A percentile compares a stretch with the other conserved stretches of the same genome.
These are phyloP conservation scores for Emmonsiellopsis sp. DNA, from an alignment of 2,329 filamentous ascomycete species.

Conservation along the genomic window DNA sequence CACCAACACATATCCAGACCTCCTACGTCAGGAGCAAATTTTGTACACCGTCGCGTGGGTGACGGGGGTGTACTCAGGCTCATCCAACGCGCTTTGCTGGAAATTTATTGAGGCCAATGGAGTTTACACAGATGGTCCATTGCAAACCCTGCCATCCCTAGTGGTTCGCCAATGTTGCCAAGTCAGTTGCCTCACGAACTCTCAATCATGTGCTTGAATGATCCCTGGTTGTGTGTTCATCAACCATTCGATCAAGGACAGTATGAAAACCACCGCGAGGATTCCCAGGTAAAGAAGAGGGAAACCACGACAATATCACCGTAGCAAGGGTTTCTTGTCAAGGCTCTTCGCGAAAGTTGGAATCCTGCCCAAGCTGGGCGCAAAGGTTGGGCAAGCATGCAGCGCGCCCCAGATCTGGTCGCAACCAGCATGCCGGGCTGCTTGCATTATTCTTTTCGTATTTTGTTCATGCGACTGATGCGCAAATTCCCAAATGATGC, in stretches of 20 bases:
- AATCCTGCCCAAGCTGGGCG: neutral
- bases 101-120: neutral
- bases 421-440: neutral
- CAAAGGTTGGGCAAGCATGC: neutral
- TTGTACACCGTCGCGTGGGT: too few species aligned
- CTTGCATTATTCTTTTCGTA: too few species aligned
- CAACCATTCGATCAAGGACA: neutral
- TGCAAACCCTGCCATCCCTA: neutral
- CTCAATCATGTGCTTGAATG: neutral
- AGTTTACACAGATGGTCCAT: neutral
- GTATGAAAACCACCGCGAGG: neutral
- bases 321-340: neutral
- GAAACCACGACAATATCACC: neutral
- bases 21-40: too few species aligned
- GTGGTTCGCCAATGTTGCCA: neutral
- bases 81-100: neutral
- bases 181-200: neutral
- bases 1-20: too few species aligned
- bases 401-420: neutral
- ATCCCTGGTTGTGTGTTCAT: neutral
- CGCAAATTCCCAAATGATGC: too few species aligned
- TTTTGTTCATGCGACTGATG: too few species aligned
- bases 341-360: neutral
- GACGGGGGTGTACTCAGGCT: neutral
- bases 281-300: neutral